Evolutionary conservation across 2,329 filamentous ascomycete species (phyloP).

Genomic region (Colletotrichum tamarilloi): DNA sequence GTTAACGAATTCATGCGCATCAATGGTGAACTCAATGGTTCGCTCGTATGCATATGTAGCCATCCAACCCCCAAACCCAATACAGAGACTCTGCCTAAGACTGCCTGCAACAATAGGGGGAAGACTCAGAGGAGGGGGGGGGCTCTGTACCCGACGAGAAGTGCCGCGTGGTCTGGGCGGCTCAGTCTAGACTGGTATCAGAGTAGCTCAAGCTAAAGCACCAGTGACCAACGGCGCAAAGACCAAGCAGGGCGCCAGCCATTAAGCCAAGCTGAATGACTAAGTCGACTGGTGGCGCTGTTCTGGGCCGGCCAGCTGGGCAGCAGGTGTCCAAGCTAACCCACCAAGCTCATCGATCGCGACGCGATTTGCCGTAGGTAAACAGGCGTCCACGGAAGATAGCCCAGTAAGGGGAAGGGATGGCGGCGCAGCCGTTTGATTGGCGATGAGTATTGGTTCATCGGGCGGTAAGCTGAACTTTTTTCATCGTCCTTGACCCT

Average conservation of each 20-base stretch:
- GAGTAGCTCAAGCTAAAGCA: background rate
- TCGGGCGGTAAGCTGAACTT: background rate
- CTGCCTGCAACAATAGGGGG: background rate
- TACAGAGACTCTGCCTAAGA: background rate
- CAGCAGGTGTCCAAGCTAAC: background rate
- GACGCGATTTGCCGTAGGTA: background rate
- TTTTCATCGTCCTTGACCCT: background rate
- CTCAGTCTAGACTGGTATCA: conserved; percentile 5
- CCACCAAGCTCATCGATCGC: background rate
- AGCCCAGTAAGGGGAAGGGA: background rate
- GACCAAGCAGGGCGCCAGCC: conserved; percentile 18
- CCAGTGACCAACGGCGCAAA: background rate
- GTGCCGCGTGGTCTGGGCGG: background rate
- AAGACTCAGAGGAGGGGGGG: background rate
- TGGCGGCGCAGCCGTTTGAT: conserved; percentile 3
- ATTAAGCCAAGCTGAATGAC: conserved; percentile 27
- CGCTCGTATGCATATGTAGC: background rate
- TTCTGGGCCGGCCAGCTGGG: background rate
- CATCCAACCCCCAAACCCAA: background rate
- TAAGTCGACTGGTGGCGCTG: conserved; percentile 7
- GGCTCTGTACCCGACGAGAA: background rate
- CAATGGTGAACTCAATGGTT: background rate
- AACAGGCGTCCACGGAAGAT: background rate
- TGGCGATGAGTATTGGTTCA: conserved; percentile 8
- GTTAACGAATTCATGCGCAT: conserved; percentile 8